Evolutionary conservation across 352 stramenopile genomes (phyloP).

Genomic region (Phytophthora chlamydospora): DNA sequence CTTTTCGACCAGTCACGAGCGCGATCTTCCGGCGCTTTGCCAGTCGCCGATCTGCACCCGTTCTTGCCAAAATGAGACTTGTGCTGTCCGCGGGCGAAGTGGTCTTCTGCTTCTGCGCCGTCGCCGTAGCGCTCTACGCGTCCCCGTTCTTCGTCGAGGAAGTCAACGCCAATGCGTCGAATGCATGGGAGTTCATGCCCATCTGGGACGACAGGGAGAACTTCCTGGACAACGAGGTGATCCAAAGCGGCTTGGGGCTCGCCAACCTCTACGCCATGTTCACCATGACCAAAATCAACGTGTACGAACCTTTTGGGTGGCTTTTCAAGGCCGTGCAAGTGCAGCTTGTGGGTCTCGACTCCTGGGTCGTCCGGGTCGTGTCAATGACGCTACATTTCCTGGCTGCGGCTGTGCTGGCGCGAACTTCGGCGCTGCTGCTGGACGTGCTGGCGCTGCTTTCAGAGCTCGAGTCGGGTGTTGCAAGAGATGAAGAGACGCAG

Average conservation of each 20-base stretch:
- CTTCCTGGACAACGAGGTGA: slow-evolving; percentile 57
- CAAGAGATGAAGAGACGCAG: neutral
- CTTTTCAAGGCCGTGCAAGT: slow-evolving; percentile 61
- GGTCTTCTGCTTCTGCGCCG: slow-evolving; percentile 19
- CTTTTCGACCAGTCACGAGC: slow-evolving; percentile 13
- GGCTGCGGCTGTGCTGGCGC: slow-evolving; percentile 34
- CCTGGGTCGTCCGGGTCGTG: slow-evolving; percentile 47
- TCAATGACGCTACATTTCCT: slow-evolving; percentile 51
- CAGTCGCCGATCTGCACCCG: slow-evolving; percentile 4
- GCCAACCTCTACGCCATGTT: slow-evolving; percentile 51
- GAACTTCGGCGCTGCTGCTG: slow-evolving; percentile 32
- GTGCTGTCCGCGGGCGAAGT: slow-evolving; percentile 22
- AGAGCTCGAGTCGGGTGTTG: slow-evolving; percentile 1
- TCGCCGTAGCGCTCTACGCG: slow-evolving; percentile 15
- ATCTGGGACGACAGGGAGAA: slow-evolving; percentile 68
- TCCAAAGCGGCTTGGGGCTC: slow-evolving; percentile 43
- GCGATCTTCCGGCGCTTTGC: slow-evolving; percentile 18
- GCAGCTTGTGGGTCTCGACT: slow-evolving; percentile 38
- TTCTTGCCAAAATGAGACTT: slow-evolving; percentile 28
- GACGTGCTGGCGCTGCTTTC: slow-evolving; percentile 27
- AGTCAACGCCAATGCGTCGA: slow-evolving; percentile 8
- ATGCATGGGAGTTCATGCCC: slow-evolving; percentile 53
- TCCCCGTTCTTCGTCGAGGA: slow-evolving; percentile 22
- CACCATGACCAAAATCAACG: slow-evolving; percentile 62
- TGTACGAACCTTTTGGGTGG: slow-evolving; percentile 75